phyloP scores from a whole-genome alignment of 2,329 filamentous ascomycete species.

The Ceratocystis ficicola region DNA sequence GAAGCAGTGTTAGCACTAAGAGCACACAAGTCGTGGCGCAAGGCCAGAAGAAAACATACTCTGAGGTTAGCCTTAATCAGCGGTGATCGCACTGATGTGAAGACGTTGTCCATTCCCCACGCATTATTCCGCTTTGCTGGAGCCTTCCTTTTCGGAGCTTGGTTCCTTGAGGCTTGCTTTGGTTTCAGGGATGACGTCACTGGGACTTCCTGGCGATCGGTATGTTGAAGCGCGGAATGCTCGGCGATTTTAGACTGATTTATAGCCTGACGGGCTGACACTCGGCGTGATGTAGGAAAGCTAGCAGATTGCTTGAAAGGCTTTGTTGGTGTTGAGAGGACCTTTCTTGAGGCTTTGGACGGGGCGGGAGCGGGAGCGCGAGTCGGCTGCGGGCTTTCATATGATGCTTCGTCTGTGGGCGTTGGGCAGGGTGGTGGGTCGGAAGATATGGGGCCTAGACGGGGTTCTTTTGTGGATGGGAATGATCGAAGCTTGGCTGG shows the following conservation, averaged over 20 bases:
- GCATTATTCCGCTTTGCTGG: slow-evolving; percentile 8
- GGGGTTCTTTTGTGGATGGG: too few species aligned
- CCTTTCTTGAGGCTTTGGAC: background rate
- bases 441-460: too few species aligned
- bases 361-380: background rate
- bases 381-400: too few species aligned
- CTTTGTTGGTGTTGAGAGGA: background rate
- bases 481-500: too few species aligned
- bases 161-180: background rate
- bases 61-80: slow-evolving; percentile 17
- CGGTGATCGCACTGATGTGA: slow-evolving; percentile 16
- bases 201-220: too few species aligned
- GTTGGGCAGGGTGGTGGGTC: too few species aligned
- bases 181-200: slow-evolving; percentile 1
- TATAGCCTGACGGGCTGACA: slow-evolving; percentile 3
- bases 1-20: background rate
- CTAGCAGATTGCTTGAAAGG: background rate
- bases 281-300: background rate
- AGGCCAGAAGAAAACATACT: slow-evolving; percentile 4
- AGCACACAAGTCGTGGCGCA: background rate
- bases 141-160: background rate
- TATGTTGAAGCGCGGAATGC: background rate
- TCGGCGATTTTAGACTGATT: background rate
- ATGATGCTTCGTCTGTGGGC: too few species aligned
- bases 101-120: slow-evolving; percentile 14